These are phyloP conservation scores for Eremothecium sinecaudum DNA, from an alignment of 1,139 yeast species.

Conservation along the genomic window DNA sequence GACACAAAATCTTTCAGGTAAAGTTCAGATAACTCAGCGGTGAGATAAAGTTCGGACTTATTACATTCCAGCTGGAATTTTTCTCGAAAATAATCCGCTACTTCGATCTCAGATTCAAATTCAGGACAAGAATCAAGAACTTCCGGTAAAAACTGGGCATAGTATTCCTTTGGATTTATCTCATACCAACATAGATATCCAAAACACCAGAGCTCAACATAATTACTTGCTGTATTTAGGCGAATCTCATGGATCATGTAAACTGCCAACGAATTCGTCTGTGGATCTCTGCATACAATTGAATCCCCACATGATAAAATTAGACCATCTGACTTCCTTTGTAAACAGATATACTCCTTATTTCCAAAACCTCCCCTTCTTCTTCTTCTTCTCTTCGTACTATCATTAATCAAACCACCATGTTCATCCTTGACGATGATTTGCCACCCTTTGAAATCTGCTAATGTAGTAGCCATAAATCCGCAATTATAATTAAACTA, in stretches of 20 bases:
- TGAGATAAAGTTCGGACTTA: slow-evolving; percentile 23
- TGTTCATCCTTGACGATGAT: slow-evolving; percentile 23
- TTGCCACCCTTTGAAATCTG: slow-evolving; percentile 26
- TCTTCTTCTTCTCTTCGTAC: slow-evolving; percentile 18
- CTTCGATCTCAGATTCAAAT: slow-evolving; percentile 7
- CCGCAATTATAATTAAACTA: no score
- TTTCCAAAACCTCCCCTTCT: slow-evolving; percentile 9
- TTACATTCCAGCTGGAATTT: slow-evolving; percentile 17
- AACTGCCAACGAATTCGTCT: slow-evolving; percentile 16
- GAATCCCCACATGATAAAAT: slow-evolving; percentile 24
- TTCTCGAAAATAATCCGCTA: slow-evolving; percentile 11
- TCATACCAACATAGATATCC: slow-evolving; percentile 25
- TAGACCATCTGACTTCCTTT: slow-evolving; percentile 15
- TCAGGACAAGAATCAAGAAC: slow-evolving; percentile 9
- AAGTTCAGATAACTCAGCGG: slow-evolving; percentile 28
- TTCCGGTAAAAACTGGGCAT: slow-evolving; percentile 12
- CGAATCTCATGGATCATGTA: slow-evolving; percentile 26
- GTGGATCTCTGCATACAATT: slow-evolving; percentile 18
- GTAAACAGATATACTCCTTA: slow-evolving; percentile 13
- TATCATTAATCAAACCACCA: slow-evolving; percentile 21
- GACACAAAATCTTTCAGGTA: slow-evolving; percentile 22
- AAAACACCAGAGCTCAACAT: slow-evolving; percentile 27
- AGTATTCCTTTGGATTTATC: slow-evolving; percentile 17
- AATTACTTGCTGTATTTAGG: slow-evolving; percentile 22
- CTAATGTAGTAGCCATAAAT: slow-evolving; percentile 21